These are phyloP conservation scores for Lactarius hatsudake DNA, from an alignment of 768 basidiomycete genomes.

Conservation along the genomic window DNA sequence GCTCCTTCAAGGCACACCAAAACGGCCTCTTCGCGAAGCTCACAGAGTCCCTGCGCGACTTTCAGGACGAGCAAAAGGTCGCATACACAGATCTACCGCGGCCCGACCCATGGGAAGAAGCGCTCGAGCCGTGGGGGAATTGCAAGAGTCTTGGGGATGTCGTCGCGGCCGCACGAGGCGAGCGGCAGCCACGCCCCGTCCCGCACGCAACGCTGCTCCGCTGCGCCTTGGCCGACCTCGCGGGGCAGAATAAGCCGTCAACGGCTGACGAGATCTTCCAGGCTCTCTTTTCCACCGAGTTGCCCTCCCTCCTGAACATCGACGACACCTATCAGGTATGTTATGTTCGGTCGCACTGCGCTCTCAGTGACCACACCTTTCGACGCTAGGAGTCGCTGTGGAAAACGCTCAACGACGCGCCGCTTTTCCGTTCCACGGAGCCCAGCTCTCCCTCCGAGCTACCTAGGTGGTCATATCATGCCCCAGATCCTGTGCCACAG, in stretches of 20 bases:
- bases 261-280: slow-evolving; percentile 60
- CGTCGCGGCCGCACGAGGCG: slow-evolving; percentile 27
- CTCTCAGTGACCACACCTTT: neutral
- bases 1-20: slow-evolving; percentile 60
- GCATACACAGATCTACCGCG: slow-evolving; percentile 57
- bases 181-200: slow-evolving; percentile 32
- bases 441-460: slow-evolving; percentile 25
- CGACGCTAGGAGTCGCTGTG: slow-evolving; percentile 51
- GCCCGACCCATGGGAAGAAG: slow-evolving; percentile 50
- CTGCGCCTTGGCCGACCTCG: slow-evolving; percentile 54
- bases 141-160: slow-evolving; percentile 48
- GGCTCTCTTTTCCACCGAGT: slow-evolving; percentile 48
- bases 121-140: slow-evolving; percentile 38
- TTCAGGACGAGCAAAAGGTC: slow-evolving; percentile 56
- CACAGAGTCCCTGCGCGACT: slow-evolving; percentile 49
- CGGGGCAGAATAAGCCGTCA: slow-evolving; percentile 40
- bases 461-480: slow-evolving; percentile 41
- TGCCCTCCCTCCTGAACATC: slow-evolving; percentile 56
- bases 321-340: slow-evolving; percentile 56
- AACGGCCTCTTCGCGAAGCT: slow-evolving; percentile 52
- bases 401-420: slow-evolving; percentile 53
- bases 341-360: slow-evolving; percentile 18
- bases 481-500: slow-evolving; percentile 31
- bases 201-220: slow-evolving; percentile 58
- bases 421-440: slow-evolving; percentile 43